Base-by-base conservation (phyloP, 2,329 filamentous ascomycete genomes). In the Aspergillus awamori region DNA sequence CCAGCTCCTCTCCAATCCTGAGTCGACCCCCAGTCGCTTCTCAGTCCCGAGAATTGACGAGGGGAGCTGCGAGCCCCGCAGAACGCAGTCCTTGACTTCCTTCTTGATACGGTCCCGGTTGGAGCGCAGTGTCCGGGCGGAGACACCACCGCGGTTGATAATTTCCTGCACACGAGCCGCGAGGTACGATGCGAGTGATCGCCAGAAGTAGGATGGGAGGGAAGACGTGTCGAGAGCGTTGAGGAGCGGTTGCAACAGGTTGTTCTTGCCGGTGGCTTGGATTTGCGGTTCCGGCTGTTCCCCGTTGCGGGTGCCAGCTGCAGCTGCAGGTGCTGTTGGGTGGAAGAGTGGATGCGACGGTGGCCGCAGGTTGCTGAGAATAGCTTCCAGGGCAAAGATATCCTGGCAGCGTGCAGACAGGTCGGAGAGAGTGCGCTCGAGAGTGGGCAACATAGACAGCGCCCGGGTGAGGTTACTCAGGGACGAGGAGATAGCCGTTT, bases 121-220 rank as follows among this genome's bases (percentile, higher is more conserved):
- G 38, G 87, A 86, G 68, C 86, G 86, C 65, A 99, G 80, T 4
- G 92, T 93, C 60, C 95, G 85, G 4, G 92, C 92, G 28, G 91
- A 90, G 0, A 93, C 90, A 0, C 95, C 94, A 2, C 94, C 93
- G 60, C 91, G 86, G 63, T 85, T 87, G 60, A 96, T 77, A 48
- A 98, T 91, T 66, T 98, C 94, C 74, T 93, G 89, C 0, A 97
- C 92, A 22, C 91, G 86, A 0, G 87, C 81, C 3, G 89, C 86
- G 61, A 98, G 82, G 59, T 87, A 89, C 0, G 90, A 87, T 0
- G 95, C 95, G 70, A 98, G 85, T 8, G 90, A 91, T 57, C 95
- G 86, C 93, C 95, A 99, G 79, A 97, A 99, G 75, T 94, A 96
- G 0, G 91, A 94, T 1, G 92, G 87, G 15, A 99, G 81, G 2